Evolutionary conservation across 2,329 filamentous ascomycete genomes (phyloP), one percentile per base, ranked within the genome.

Genomic region (Catunica adiposa): DNA sequence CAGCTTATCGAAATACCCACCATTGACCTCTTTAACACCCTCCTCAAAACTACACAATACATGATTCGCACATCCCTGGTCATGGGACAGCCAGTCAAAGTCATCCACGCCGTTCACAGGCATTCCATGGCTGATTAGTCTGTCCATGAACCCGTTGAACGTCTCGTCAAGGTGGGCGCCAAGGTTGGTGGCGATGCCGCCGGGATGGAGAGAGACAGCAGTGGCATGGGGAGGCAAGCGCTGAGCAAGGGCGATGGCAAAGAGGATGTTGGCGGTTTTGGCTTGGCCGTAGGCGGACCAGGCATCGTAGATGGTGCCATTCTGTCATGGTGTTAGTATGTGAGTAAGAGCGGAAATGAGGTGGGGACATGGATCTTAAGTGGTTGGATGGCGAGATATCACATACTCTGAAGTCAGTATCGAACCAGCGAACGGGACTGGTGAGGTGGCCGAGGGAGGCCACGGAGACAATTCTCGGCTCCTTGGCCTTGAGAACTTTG

Each of bases 391-490:
- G n/a, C n/a, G n/a, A n/a, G n/a, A n/a, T n/a, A n/a, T n/a, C n/a
- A 54, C 53, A 20, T 38, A 48, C 46, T 2, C 64, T 59, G 51
- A 62, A 61, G 29, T 64, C 63, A 46, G 62, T 55, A 53, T 71
- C 69, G 4, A 59, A 60, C 55, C 63, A 69, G 20, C 68, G 65
- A n/a, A 72, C 61, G 1, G 61, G 57, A 2, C 62, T 53, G 37
- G 64, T 20, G 55, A 61, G 57, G 59, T 69, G 64, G 29, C 65
- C 62, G 46, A 65, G 59, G 56, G 65, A 65, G n/a, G 65, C 66
- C 5, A 75, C 65, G 56, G 68, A 73, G 37, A 75, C 65, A 7
- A 75, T 62, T 0, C 73, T 64, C 11, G 48, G 44, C 15, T 26
- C 15, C 3, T 11, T 6, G n/a, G 54, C 29, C 8, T 26, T 31